Evolutionary conservation across 164 flowering plant species (phyloP), one percentile per base, ranked within the genome.

Genomic region (Amborella trichopoda): DNA sequence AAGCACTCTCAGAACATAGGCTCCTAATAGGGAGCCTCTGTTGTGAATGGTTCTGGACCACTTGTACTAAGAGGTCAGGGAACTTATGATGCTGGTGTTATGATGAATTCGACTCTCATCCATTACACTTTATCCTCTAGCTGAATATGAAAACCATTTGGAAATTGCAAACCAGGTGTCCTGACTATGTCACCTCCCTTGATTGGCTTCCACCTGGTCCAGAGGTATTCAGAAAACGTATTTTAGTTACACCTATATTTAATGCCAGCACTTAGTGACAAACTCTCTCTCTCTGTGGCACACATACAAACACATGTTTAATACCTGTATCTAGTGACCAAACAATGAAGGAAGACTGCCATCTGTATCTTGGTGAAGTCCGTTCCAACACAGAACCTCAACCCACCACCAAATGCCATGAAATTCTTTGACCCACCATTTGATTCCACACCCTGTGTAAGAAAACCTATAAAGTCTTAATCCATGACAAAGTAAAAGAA

Each of bases 101-200:
- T n/a, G n/a, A n/a, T n/a, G n/a, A n/a, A n/a, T n/a, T n/a, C n/a
- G n/a, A n/a, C n/a, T n/a, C n/a, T n/a, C n/a, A n/a, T n/a, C n/a
- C n/a, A n/a, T n/a, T n/a, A n/a, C n/a, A n/a, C n/a, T n/a, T n/a
- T n/a, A n/a, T n/a, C n/a, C n/a, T n/a, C n/a, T n/a, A 85, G 32
- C 52, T 59, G 63, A 64, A 85, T 34, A 53, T 83, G 84, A 49
- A 65, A 76, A 11, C 97, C 95, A 56, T 82, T 51, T 23, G 94
- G 95, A 68, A 89, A 89, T 50, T 79, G 75, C 48, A 89, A 65
- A 46, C 95, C 97, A 44, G 95, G 95, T 38, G 86, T 89, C 58
- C 97, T 68, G 22, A 82, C 62, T 36, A 76, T 76, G 22, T 89
- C 47, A 54, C 97, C 95, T 55, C 97, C 95, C 59, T 60, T 69